These are phyloP conservation scores for Escallonia herrerae DNA, from an alignment of 129 eudicot genomes.

Conservation along the genomic window DNA sequence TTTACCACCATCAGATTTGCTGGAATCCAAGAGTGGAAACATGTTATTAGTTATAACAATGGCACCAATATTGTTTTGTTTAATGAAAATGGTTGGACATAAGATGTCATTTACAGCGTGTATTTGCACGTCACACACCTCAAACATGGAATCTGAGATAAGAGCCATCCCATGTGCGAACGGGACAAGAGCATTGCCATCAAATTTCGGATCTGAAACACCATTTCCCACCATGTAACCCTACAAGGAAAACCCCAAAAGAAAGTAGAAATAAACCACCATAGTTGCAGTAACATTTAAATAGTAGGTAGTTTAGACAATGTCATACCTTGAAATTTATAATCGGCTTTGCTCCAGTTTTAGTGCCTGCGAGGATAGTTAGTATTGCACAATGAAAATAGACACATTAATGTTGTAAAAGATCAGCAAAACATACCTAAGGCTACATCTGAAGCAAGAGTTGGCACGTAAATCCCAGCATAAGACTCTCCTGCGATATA, in stretches of 20 bases:
- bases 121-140: slow-evolving; percentile 2
- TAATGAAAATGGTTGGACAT: too few relatives aligned
- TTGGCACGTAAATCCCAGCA: slow-evolving; percentile 47
- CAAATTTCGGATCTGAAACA: slow-evolving; percentile 21
- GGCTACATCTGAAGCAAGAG: slow-evolving; percentile 27
- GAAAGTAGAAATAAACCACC: too few relatives aligned
- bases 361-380: slow-evolving; percentile 16
- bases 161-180: slow-evolving; percentile 46
- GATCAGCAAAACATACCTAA: slow-evolving; percentile 16
- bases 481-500: slow-evolving; percentile 50
- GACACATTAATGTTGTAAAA: not conserved
- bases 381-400: not conserved
- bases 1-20: too few relatives aligned
- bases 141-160: slow-evolving; percentile 21
- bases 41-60: too few relatives aligned
- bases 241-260: slow-evolving; percentile 3
- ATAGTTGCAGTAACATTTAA: too few relatives aligned
- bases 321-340: slow-evolving; percentile 29
- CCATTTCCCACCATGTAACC: slow-evolving; percentile 52
- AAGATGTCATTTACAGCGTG: too few relatives aligned
- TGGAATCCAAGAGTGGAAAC: too few relatives aligned
- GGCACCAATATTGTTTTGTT: too few relatives aligned
- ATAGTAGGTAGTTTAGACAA: too few relatives aligned
- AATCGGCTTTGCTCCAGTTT: slow-evolving; percentile 18
- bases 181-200: slow-evolving; percentile 35